phyloP scores from a whole-genome alignment of 2,329 filamentous ascomycete genomes.

The Colletotrichum higginsianum region DNA sequence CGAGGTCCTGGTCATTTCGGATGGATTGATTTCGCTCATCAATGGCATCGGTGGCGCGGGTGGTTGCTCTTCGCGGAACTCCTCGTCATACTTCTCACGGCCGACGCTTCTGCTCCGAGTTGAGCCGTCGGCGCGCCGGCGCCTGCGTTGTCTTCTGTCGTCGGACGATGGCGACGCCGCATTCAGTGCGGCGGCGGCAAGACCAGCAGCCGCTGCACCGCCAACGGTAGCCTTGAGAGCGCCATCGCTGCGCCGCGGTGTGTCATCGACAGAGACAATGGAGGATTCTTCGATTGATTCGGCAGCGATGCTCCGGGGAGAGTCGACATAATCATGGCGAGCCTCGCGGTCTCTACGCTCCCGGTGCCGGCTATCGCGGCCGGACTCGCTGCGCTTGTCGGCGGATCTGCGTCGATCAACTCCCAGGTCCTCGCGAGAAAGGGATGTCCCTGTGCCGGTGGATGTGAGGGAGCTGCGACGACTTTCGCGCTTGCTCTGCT shows the following conservation, averaged over 20 bases:
- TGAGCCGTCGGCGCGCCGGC: conserved; percentile 65
- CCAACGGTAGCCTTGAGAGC: conserved; percentile 61
- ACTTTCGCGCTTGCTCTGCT: conserved; percentile 84
- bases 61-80: conserved; percentile 71
- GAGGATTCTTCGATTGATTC: conserved; percentile 60
- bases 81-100: conserved; percentile 63
- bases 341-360: conserved; percentile 63
- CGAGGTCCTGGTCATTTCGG: conserved; percentile 89
- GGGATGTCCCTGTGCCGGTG: conserved; percentile 63
- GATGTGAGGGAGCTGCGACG: conserved; percentile 76
- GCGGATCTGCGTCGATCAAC: conserved; percentile 74
- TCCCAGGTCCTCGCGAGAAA: conserved; percentile 70
- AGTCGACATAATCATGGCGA: conserved; percentile 68
- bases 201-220: conserved; percentile 59
- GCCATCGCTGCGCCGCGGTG: conserved; percentile 62
- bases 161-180: conserved; percentile 61
- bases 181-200: conserved; percentile 54
- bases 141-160: conserved; percentile 67
- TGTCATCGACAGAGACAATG: conserved; percentile 58
- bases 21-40: conserved; percentile 87
- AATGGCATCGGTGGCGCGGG: conserved; percentile 85
- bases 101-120: conserved; percentile 61
- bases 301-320: conserved; percentile 63
- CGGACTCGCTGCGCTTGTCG: conserved; percentile 66
- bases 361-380: conserved; percentile 63